Evolutionary conservation across 108 stramenopile species (phyloP), one percentile per base, ranked within the genome.

Genomic region (Cylindrotheca closterium): DNA sequence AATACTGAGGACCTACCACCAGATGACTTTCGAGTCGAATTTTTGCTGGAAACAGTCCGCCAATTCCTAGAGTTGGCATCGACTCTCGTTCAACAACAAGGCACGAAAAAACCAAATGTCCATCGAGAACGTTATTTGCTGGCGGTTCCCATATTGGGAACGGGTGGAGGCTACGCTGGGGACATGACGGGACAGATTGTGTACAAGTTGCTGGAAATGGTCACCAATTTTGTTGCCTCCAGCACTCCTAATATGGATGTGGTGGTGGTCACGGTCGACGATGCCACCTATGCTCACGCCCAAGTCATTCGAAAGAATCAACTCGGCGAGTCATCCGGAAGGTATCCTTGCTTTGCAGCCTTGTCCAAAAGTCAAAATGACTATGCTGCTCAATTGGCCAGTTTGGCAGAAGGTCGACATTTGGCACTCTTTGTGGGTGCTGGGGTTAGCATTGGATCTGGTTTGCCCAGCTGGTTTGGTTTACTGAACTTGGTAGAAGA

Each of bases 391-490:
- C 31, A 72, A 22, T 47, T 72, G 30, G 71, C 71, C 10, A 32
- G 33, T n/a, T 47, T 65, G 26, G 60, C 60, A 15, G 21, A 63
- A 3, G 57, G n/a, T 18, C 42, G 31, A 4, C 30, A 62, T 17
- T 55, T 72, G 28, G 31, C 60, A 24, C 49, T 72, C 10, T 72
- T 72, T 57, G 18, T 72, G 10, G 71, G 71, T 10, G 71, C 71
- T 25, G 71, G 71, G 27, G 55, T 58, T 15, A 30, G 32, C 15
- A 64, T 71, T 5, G 62, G 52, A 19, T 51, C 62, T 18, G 70
- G 70, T 1, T 55, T 59, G 15, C 70, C 59, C 4, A 15, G 30
- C 2, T 71, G 70, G 70, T 31, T 55, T 25, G 51, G 25, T 31
- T 30, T 72, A 12, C 55, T 72, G 1, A 22, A 62, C 12, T 23